These are phyloP conservation scores for Salix viminalis DNA, from an alignment of 345 rosid species.

Conservation along the genomic window DNA sequence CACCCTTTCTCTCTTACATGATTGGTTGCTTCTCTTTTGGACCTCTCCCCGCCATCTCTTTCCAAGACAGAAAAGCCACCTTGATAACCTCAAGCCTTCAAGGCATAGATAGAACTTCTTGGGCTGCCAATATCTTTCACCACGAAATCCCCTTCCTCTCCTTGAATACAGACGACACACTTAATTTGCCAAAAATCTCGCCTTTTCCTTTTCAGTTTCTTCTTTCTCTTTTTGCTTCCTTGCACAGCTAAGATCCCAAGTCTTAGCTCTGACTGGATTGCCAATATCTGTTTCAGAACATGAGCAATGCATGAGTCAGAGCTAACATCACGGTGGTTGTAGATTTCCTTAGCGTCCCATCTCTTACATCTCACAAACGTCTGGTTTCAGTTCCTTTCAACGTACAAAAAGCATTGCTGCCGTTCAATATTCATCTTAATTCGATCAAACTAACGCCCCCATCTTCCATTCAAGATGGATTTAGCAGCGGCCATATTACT, in stretches of 20 bases:
- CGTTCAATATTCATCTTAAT: not conserved
- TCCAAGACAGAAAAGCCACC: too few species aligned
- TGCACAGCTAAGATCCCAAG: too few species aligned
- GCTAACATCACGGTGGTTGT: not conserved
- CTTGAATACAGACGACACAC: too few species aligned
- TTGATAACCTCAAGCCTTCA: too few species aligned
- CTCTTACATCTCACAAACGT: not conserved
- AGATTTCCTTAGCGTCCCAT: not conserved
- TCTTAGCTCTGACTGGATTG: too few species aligned
- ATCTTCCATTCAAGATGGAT: constrained; percentile 1
- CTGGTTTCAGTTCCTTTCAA: not conserved
- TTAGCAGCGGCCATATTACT: constrained; percentile 1
- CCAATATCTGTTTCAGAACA: not conserved
- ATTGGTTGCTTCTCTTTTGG: not conserved
- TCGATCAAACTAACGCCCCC: not conserved
- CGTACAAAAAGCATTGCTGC: not conserved
- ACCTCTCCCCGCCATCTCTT: too few species aligned
- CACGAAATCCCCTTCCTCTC: too few species aligned
- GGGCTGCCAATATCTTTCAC: too few species aligned
- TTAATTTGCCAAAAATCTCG: too few species aligned
- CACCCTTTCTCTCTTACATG: not conserved
- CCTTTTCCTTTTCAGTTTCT: too few species aligned
- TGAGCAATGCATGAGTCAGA: not conserved
- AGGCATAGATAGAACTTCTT: too few species aligned
- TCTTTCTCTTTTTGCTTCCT: too few species aligned